phyloP scores from a whole-genome alignment of 345 rosid genomes.

The Euphorbia pulcherrima region DNA sequence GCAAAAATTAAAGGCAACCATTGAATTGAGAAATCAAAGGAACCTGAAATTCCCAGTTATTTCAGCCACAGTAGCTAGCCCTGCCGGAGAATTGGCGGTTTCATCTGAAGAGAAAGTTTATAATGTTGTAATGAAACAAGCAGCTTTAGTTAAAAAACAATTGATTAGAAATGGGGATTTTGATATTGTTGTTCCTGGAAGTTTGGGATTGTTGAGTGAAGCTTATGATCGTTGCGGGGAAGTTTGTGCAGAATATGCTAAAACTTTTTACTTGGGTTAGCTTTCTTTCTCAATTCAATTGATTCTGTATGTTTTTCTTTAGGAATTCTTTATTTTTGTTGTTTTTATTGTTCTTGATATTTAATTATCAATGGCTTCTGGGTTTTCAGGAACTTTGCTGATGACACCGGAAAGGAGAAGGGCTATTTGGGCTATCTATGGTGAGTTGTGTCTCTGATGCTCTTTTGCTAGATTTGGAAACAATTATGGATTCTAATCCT shows the following conservation, averaged over 20 bases:
- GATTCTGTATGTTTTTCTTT: neutral
- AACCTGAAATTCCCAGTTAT: slow-evolving; percentile 24
- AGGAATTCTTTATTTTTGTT: neutral
- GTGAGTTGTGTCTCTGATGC: too few species aligned
- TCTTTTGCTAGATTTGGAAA: neutral
- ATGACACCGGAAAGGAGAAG: slow-evolving; percentile 68
- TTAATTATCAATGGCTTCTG: slow-evolving; percentile 10
- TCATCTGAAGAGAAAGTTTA: slow-evolving; percentile 81
- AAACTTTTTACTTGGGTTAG: slow-evolving; percentile 73
- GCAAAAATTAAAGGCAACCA: slow-evolving; percentile 32
- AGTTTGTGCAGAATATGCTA: slow-evolving; percentile 82
- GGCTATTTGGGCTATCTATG: slow-evolving; percentile 80
- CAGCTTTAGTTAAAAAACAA: slow-evolving; percentile 63
- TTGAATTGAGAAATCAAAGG: slow-evolving; percentile 16
- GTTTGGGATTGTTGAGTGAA: slow-evolving; percentile 53
- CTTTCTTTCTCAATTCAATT: too few species aligned
- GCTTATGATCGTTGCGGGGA: slow-evolving; percentile 79
- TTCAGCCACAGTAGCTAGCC: slow-evolving; percentile 51
- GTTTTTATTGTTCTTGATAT: slow-evolving; percentile 4
- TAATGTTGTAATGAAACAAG: slow-evolving; percentile 75
- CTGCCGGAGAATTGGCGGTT: slow-evolving; percentile 51
- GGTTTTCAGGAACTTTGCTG: slow-evolving; percentile 55
- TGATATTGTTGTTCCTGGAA: slow-evolving; percentile 49
- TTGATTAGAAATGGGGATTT: slow-evolving; percentile 34
- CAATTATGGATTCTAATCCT: neutral